These are phyloP conservation scores for Clonostachys chloroleuca DNA, from an alignment of 2,329 filamentous ascomycete genomes.

Conservation along the genomic window DNA sequence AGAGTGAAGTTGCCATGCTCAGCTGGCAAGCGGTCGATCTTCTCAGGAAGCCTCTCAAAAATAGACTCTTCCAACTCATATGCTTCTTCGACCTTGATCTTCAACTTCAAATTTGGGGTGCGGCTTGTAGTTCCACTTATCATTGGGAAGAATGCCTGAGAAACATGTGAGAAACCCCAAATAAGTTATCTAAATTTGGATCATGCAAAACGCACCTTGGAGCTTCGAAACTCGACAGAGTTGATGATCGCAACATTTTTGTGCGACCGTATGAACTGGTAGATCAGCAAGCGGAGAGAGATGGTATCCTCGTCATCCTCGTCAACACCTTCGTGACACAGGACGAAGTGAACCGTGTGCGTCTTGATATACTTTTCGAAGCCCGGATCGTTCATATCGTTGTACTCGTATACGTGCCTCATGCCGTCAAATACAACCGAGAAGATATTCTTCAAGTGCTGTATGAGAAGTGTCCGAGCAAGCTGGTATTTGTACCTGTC, in stretches of 20 bases:
- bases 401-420: constrained; percentile 32
- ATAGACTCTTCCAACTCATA: neutral
- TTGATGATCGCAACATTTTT: constrained; percentile 63
- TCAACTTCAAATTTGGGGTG: too few relatives aligned
- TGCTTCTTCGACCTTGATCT: neutral
- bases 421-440: constrained; percentile 5
- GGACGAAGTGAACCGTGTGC: constrained; percentile 59
- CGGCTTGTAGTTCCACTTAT: neutral
- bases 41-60: too few relatives aligned
- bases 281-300: constrained; percentile 34
- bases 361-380: constrained; percentile 52
- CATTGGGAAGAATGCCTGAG: constrained; percentile 2
- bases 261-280: constrained; percentile 46
- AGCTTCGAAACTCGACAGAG: constrained; percentile 57
- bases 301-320: constrained; percentile 7
- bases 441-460: constrained; percentile 43
- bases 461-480: constrained; percentile 57
- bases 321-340: constrained; percentile 59
- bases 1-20: neutral
- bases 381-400: constrained; percentile 34
- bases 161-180: neutral
- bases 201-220: constrained; percentile 42
- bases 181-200: neutral
- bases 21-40: neutral
- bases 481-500: constrained; percentile 50